These are phyloP conservation scores for Venturia aucupariae DNA, from an alignment of 2,329 filamentous ascomycete genomes.

Conservation along the genomic window DNA sequence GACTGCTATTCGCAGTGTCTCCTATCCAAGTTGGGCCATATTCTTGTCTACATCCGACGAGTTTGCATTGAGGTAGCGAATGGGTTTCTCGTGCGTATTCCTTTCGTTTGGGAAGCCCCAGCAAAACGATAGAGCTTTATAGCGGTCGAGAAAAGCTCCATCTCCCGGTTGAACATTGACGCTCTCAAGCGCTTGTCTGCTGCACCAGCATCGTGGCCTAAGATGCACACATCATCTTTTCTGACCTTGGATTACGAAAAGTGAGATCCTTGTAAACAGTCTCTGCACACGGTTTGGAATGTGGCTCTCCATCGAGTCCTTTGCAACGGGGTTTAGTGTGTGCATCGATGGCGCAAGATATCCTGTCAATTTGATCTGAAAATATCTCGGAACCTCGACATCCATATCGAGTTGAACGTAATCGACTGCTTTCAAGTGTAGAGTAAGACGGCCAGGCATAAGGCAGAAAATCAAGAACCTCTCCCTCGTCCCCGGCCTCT, in stretches of 20 bases:
- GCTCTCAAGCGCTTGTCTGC: neutral
- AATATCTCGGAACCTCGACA: neutral
- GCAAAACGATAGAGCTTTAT: neutral
- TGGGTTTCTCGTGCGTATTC: neutral
- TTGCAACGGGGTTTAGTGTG: too few relatives aligned
- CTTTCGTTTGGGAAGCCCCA: neutral
- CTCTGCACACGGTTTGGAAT: neutral
- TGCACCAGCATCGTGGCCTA: neutral
- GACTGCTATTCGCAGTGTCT: too few relatives aligned
- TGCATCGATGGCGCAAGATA: too few relatives aligned
- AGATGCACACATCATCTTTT: neutral
- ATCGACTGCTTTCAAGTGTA: too few relatives aligned
- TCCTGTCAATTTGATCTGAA: neutral
- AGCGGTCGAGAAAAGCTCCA: neutral
- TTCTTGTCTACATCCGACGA: neutral
- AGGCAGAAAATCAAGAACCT: conserved; percentile 2
- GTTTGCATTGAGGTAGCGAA: neutral
- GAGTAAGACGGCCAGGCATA: too few relatives aligned
- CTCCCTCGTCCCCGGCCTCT: conserved; percentile 12
- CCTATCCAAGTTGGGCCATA: too few relatives aligned
- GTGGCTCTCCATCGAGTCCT: too few relatives aligned
- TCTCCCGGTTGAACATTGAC: neutral
- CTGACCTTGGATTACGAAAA: neutral
- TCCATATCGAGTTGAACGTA: neutral
- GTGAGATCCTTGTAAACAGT: neutral